Evolutionary conservation across 192 early-diverging fungal species (phyloP), one percentile per base, ranked within the genome.

Genomic region (Gamsiella multidivaricata): DNA sequence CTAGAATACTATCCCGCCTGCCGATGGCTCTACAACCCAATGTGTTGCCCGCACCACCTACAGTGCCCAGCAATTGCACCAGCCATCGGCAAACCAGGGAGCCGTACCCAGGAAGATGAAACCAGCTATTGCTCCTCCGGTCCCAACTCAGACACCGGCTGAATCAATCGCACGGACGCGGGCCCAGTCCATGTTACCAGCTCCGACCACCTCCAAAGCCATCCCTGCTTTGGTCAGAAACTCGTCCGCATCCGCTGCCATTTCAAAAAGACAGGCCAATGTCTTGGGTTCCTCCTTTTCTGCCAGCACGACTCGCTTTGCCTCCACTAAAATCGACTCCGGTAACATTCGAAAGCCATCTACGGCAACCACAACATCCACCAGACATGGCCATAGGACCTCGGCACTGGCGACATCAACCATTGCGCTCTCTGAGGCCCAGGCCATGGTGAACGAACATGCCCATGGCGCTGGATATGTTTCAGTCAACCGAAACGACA

Each of bases 281-380:
- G 8, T 29, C 8, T 43, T 43, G 1, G 39, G 39, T 9, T 43
- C 57, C 20, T 39, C 41, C 12, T 42, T 10, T 26, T 11, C 29
- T 17, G 20, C 51, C 0, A 22, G 52, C 1, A 23, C 53, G 5
- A 36, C 45, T 2, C 54, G 65, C 9, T 25, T 47, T 12, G 33
- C 34, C 22, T 47, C 23, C 8, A 25, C 36, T 14, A 57, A 37
- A 18, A 11, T 31, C 6, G 34, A 67, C 4, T n/a, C 20, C 8
- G 49, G 32, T 23, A 63, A 23, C 18, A 50, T 67, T 25, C 15
- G 34, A 26, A 47, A 67, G 39, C 50, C 51, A 10, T 50, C 54
- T 11, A 9, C 17, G 8, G 26, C 31, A 36, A 34, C 31, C 32
- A 47, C 11, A 3, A 3, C 31, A 34, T 37, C 17, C 31, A 20